A percentile compares a stretch with the other conserved stretches of the same genome.
phyloP scores from a whole-genome alignment of 768 basidiomycete species.

The Daedaleopsis sinensis region DNA sequence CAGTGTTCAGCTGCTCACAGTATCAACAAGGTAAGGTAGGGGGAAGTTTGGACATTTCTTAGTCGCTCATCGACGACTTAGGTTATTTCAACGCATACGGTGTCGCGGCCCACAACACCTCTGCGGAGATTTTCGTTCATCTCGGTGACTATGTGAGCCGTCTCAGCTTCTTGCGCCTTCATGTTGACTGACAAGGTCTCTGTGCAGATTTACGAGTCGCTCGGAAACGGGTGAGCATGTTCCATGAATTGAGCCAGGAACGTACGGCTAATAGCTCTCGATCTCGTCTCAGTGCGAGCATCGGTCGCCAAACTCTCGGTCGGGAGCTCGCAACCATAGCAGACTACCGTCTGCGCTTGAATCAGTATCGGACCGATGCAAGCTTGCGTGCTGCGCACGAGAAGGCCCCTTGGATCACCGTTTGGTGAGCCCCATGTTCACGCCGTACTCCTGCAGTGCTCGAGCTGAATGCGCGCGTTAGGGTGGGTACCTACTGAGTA shows the following conservation, averaged over 20 bases:
- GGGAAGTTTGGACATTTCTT: too few relatives aligned
- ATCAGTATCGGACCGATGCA: conserved; percentile 55
- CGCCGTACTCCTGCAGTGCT: too few relatives aligned
- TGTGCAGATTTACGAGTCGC: conserved; percentile 50
- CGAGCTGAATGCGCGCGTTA: too few relatives aligned
- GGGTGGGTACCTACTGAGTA: too few relatives aligned
- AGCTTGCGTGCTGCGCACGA: conserved; percentile 52
- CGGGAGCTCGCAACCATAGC: conserved; percentile 58
- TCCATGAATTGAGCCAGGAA: too few relatives aligned
- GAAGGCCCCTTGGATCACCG: conserved; percentile 56
- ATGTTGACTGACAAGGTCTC: background rate
- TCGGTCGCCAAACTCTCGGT: conserved; percentile 53
- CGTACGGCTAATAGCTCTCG: background rate
- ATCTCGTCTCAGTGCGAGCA: conserved; percentile 38
- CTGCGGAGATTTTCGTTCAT: conserved; percentile 57
- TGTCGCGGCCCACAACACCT: conserved; percentile 53
- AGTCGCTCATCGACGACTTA: conserved; percentile 18
- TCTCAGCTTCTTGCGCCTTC: background rate
- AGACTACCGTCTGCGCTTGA: conserved; percentile 55
- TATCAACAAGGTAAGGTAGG: conserved; percentile 52
- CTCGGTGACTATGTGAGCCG: conserved; percentile 59
- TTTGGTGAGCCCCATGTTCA: conserved; percentile 41
- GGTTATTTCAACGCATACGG: conserved; percentile 68
- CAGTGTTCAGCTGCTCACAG: conserved; percentile 62
- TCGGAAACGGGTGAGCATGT: conserved; percentile 35